phyloP scores from a whole-genome alignment of 202 grass and related monocot species.

The Panicum hallii region DNA sequence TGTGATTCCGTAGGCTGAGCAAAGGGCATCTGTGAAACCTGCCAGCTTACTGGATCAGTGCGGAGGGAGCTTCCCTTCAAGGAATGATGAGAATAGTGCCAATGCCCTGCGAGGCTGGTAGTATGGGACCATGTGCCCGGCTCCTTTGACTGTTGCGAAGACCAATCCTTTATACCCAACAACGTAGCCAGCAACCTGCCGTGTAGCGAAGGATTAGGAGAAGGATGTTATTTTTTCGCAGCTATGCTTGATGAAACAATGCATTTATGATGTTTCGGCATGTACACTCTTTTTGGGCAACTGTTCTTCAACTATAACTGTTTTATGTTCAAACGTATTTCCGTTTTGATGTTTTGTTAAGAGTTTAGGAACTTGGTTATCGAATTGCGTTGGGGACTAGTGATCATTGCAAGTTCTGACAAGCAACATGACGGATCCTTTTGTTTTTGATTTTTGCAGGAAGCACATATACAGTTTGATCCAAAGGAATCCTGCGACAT shows the following conservation, averaged over 20 bases:
- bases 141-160: conserved; percentile 62
- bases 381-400: not conserved
- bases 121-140: conserved; percentile 76
- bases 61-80: conserved; percentile 67
- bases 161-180: conserved; percentile 60
- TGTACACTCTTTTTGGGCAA: not conserved
- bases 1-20: not conserved
- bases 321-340: not conserved
- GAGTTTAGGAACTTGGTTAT: not conserved
- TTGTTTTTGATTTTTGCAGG: not conserved
- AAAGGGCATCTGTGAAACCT: not conserved
- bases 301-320: not conserved
- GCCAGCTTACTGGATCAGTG: conserved; percentile 34
- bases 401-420: not conserved
- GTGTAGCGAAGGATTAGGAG: conserved; percentile 7
- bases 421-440: not conserved
- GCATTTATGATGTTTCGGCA: not conserved
- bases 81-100: conserved; percentile 64
- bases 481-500: conserved; percentile 20
- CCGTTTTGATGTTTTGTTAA: not conserved
- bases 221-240: conserved; percentile 8
- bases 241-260: conserved; percentile 30
- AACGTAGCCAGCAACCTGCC: conserved; percentile 68
- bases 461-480: not conserved
- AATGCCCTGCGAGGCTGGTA: conserved; percentile 73